Conservation (phyloP, 129 eudicot genomes). For the Tanacetum coccineum region DNA sequence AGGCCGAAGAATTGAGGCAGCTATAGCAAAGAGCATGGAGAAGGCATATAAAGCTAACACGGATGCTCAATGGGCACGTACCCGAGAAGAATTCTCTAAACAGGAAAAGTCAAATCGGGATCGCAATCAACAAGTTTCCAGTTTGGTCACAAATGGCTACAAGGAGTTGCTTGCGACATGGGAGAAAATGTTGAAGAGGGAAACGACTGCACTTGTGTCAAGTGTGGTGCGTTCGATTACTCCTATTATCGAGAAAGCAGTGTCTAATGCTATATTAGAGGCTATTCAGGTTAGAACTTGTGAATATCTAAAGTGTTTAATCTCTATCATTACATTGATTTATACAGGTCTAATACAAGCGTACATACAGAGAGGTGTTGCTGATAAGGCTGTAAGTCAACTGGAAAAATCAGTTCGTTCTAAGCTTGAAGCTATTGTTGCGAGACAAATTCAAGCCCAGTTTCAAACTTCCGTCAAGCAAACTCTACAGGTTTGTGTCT, state of each 20-base stretch:
- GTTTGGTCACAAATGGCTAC: constrained; percentile 53
- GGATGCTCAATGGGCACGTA: constrained; percentile 84
- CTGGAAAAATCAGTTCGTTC: constrained; percentile 75
- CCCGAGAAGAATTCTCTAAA: constrained; percentile 74
- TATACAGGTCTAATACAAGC: constrained; percentile 16
- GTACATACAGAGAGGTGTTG: constrained; percentile 78
- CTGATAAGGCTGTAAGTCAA: constrained; percentile 82
- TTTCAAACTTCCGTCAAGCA: constrained; percentile 97
- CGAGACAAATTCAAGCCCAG: constrained; percentile 83
- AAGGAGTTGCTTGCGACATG: constrained; percentile 59
- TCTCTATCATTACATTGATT: neutral
- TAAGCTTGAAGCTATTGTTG: constrained; percentile 78
- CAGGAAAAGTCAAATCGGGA: constrained; percentile 72
- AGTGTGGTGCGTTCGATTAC: constrained; percentile 60
- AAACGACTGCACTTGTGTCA: constrained; percentile 60
- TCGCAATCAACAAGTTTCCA: constrained; percentile 58
- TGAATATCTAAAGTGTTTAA: neutral
- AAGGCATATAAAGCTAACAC: constrained; percentile 56
- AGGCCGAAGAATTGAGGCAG: constrained; percentile 77
- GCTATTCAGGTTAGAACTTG: constrained; percentile 65
- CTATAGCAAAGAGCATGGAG: constrained; percentile 71
- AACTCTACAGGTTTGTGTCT: constrained; percentile 70
- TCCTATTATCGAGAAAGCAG: constrained; percentile 67
- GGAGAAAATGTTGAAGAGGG: constrained; percentile 75
- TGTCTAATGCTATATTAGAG: constrained; percentile 64